Evolutionary conservation across 495 filamentous ascomycete genomes (phyloP), one percentile per base, ranked within the genome.

Genomic region (Aspergillus funiculosus): DNA sequence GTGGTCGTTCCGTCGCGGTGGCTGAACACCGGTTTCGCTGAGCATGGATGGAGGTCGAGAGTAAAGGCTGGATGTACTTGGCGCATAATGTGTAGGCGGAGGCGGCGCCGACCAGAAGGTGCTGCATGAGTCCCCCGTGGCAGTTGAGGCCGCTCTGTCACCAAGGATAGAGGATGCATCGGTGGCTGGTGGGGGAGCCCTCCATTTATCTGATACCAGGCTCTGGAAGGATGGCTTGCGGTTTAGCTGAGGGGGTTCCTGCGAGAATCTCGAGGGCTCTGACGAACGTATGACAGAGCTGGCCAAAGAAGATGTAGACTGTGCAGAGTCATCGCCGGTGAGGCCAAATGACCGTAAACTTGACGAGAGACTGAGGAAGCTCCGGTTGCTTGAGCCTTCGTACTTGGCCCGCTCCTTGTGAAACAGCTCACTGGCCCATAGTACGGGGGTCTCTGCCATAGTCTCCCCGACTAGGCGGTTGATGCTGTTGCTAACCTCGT

Each of bases 371-470:
- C 74, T 59, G 52, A 74, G 59, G 51, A 75, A 62, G 40, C 63
- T 40, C 50, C 66, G 63, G 39, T 56, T 52, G 13, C 75, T 76
- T 22, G 74, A 78, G 38, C 81, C 80, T 50, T 94, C 88, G 46
- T 91, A 82, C 24, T 73, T 78, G 27, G 75, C 77, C 43, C 87
- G 83, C 53, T 96, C 91, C 40, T 82, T 75, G 50, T 80, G 78
- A 59, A 85, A 97, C 4, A 98, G 71, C 37, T 90, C 87, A 57
- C 89, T 96, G 0, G 89, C 89, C 88, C 88, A 95, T 3, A 97
- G 64, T 2, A 95, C 88, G 6, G 92, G 89, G 0, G 87, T 86
- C 30, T 94, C 89, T 31, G 88, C 67, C 58, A 95, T 81, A 42
- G 81, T 88, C 42, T 92, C 85, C 27, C 89, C 88, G 14, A 94